These are phyloP conservation scores for Ciborinia camelliae DNA, from an alignment of 2,329 filamentous ascomycete species.

Conservation along the genomic window DNA sequence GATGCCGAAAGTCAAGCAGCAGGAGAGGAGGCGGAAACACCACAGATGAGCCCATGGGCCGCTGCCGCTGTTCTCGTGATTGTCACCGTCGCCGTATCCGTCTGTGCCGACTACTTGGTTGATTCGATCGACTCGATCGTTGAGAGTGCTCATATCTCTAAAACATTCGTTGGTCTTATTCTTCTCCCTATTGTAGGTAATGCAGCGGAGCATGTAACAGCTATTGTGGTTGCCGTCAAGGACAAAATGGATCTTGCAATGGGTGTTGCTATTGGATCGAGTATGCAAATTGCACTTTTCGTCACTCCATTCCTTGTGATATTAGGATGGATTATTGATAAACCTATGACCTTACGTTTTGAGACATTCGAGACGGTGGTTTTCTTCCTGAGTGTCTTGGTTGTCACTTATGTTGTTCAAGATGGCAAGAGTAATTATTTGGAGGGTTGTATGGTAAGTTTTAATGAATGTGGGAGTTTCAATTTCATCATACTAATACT, in stretches of 20 bases:
- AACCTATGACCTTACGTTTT: constrained; percentile 72
- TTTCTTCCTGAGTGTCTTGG: constrained; percentile 70
- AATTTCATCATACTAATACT: constrained; percentile 3
- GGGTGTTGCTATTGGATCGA: constrained; percentile 75
- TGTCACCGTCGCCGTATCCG: constrained; percentile 64
- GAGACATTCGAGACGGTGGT: constrained; percentile 76
- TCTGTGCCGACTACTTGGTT: constrained; percentile 74
- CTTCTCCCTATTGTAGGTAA: constrained; percentile 77
- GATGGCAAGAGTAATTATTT: constrained; percentile 86
- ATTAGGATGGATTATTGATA: constrained; percentile 68
- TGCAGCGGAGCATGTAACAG: constrained; percentile 75
- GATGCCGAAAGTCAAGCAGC: constrained; percentile 47
- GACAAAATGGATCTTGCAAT: constrained; percentile 74
- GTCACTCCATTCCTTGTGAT: constrained; percentile 78
- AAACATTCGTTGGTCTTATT: constrained; percentile 75
- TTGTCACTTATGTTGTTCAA: constrained; percentile 73
- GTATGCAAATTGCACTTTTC: constrained; percentile 76
- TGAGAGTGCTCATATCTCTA: constrained; percentile 65
- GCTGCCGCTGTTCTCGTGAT: constrained; percentile 55
- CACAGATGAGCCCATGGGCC: constrained; percentile 20
- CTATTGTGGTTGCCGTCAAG: constrained; percentile 69
- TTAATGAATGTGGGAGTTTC: background rate
- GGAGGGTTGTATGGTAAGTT: constrained; percentile 64
- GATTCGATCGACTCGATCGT: constrained; percentile 71
- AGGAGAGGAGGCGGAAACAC: constrained; percentile 17